Base-by-base conservation (phyloP, 768 basidiomycete species). In the Pholiota microspora region DNA sequence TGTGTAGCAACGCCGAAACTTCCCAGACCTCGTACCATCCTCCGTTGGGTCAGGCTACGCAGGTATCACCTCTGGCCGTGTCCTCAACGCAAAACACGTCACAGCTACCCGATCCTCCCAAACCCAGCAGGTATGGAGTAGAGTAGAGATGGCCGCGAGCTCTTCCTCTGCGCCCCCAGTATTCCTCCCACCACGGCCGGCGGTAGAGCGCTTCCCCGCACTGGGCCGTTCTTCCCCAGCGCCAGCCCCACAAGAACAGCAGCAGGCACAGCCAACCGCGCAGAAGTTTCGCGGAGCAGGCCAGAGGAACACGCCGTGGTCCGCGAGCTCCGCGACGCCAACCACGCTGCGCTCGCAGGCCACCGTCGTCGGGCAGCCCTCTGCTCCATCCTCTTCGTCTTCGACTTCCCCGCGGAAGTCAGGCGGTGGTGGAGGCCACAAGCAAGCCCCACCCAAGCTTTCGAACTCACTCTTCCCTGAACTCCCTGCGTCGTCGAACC, bases 91-190 rank as follows among this genome's bases (percentile, higher is more conserved):
- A 31, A 94, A 94, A 67, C 81, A 91, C 54, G 80, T 82, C 1
- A 89, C 89, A 0, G 75, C 81, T 1, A 72, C 82, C 0, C 78
- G 82, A 7, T 78, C 83, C 1, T 78, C 82, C 9, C 73, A 77
- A 25, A 84, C 87, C 2, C 76, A 86, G 48, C 81, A 86, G 56
- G 80, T 96, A 0, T 92, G 82, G 85, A 92, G 94, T 59, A 85
- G 94, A 13, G 93, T 96, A 23, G 94, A 92, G 6, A 82, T 81
- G 56, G 94, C 92, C 0, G 94, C 93, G 7, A 69, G 73, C 21
- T 71, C 76, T 42, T 76, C 74, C 1, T 61, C 70, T 16, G 10
- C 53, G 7, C 40, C 38, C 13, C 55, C 60, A 12, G 68, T 73
- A 13, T 53, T 34, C 7, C 18, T 34, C 0, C 59, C 15, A 51